Conservation (phyloP, 306 rosid species). For the Heteromeles arbutifolia region DNA sequence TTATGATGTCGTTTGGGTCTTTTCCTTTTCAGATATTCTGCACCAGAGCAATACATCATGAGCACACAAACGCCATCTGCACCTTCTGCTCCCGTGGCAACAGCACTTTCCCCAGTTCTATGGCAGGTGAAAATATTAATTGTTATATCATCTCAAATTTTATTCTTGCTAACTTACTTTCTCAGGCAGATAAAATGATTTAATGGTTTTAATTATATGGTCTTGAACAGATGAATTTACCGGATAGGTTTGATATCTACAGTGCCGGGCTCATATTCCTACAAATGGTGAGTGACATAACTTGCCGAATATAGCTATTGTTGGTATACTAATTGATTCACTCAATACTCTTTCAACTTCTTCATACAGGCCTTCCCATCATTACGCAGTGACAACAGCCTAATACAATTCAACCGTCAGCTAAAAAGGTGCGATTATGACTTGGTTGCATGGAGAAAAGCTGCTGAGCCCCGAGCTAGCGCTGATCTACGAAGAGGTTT, state of each 20-base stretch:
- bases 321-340: constrained; percentile 8
- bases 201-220: constrained; percentile 18
- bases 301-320: constrained; percentile 4
- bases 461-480: constrained; percentile 58
- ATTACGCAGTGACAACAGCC: constrained; percentile 61
- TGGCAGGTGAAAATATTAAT: constrained; percentile 64
- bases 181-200: constrained; percentile 14
- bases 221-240: constrained; percentile 75
- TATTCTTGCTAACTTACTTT: constrained; percentile 9
- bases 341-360: background rate
- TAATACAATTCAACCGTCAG: constrained; percentile 88
- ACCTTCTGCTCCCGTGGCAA: constrained; percentile 93
- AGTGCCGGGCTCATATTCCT: constrained; percentile 91
- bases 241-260: constrained; percentile 88
- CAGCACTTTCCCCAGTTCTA: constrained; percentile 93
- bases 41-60: constrained; percentile 98
- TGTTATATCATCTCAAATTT: constrained; percentile 5
- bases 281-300: constrained; percentile 70
- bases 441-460: constrained; percentile 74
- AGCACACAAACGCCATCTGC: constrained; percentile 98
- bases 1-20: background rate
- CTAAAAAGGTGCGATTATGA: constrained; percentile 87
- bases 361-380: constrained; percentile 65
- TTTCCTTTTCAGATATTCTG: constrained; percentile 66
- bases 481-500: constrained; percentile 72